These are phyloP conservation scores for Daldinia concentrica DNA, from an alignment of 495 filamentous ascomycete species.

Conservation along the genomic window DNA sequence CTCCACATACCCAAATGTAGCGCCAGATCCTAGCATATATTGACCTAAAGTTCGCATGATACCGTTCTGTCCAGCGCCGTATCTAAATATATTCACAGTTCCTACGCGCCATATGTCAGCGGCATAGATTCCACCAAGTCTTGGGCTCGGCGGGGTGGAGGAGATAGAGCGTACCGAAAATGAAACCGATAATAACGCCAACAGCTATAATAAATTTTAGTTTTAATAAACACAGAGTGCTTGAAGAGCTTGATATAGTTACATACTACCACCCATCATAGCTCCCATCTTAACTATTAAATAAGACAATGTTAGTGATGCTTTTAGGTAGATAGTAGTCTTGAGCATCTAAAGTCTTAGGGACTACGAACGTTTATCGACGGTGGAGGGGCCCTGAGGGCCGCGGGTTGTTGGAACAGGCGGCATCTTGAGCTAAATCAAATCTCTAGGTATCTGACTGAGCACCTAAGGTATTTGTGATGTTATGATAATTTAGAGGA, in stretches of 20 bases:
- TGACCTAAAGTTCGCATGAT: constrained; percentile 92
- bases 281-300: constrained; percentile 92
- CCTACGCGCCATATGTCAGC: constrained; percentile 61
- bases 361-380: constrained; percentile 84
- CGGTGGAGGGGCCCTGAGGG: constrained; percentile 75
- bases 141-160: neutral
- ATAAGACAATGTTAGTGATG: constrained; percentile 39
- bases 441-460: neutral
- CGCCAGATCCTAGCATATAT: constrained; percentile 97
- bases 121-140: neutral
- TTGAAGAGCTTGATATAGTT: neutral
- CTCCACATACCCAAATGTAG: constrained; percentile 86
- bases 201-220: constrained; percentile 70
- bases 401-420: constrained; percentile 55
- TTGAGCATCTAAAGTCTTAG: constrained; percentile 11
- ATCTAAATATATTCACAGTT: constrained; percentile 91
- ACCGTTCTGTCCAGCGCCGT: constrained; percentile 91
- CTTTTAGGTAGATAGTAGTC: constrained; percentile 44
- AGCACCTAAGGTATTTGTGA: no score
- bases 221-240: constrained; percentile 1
- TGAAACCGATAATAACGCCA: constrained; percentile 95
- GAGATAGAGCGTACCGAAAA: constrained; percentile 73
- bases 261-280: constrained; percentile 96
- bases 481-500: neutral
- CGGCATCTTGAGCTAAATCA: constrained; percentile 52